Conservation (phyloP, 768 basidiomycete genomes). For the Russula griseocarnosa region DNA sequence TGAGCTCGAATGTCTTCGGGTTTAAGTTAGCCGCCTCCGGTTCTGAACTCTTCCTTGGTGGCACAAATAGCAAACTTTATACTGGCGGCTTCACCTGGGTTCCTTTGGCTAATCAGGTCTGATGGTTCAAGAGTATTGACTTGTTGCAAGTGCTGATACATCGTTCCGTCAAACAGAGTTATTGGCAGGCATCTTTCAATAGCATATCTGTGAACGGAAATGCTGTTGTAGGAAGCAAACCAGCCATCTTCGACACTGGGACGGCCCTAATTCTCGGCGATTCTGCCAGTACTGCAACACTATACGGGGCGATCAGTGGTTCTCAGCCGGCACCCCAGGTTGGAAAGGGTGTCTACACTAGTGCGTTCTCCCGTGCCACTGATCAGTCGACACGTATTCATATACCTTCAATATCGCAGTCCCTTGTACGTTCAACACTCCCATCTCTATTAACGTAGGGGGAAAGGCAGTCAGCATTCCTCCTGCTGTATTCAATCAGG, state of each 20-base stretch:
- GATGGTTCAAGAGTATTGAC: neutral
- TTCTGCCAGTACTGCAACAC: neutral
- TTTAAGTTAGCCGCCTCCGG: neutral
- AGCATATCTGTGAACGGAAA: constrained; percentile 12
- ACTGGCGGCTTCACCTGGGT: neutral
- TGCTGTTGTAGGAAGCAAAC: neutral
- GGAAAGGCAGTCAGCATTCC: neutral
- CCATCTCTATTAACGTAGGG: neutral
- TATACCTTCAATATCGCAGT: neutral
- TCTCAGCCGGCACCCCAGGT: neutral
- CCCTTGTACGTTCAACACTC: constrained; percentile 2
- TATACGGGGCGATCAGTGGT: constrained; percentile 16
- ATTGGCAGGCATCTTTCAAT: constrained; percentile 27
- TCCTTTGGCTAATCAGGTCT: neutral
- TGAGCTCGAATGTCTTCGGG: neutral
- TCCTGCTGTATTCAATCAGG: neutral
- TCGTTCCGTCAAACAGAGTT: constrained; percentile 4
- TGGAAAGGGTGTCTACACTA: neutral
- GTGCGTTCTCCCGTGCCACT: neutral
- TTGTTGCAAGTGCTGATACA: neutral
- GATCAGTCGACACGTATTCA: no score
- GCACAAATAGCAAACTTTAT: neutral
- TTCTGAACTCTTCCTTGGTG: neutral
- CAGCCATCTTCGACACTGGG: constrained; percentile 29
- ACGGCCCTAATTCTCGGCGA: constrained; percentile 28